Conservation (phyloP, 176 grass and related monocot genomes). For the Triticum turgidum region DNA sequence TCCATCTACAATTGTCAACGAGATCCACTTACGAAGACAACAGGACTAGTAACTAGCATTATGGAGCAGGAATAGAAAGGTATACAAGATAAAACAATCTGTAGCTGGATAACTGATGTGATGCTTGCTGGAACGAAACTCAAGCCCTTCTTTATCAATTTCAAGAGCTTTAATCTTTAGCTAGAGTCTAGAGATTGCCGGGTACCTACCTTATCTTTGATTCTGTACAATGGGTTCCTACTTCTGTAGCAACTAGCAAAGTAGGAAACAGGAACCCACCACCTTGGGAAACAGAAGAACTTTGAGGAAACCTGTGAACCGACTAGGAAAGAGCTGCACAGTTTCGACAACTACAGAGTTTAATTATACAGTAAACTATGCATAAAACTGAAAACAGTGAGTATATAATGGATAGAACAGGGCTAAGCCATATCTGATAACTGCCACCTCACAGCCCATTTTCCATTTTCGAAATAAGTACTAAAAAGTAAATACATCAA, state of each 20-base stretch:
- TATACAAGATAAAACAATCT: slow-evolving; percentile 31
- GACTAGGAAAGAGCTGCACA: slow-evolving; percentile 20
- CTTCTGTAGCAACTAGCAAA: slow-evolving; percentile 27
- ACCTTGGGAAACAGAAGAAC: slow-evolving; percentile 22
- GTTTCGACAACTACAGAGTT: slow-evolving; percentile 4
- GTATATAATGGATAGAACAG: slow-evolving; percentile 17
- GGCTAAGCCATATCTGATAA: neutral
- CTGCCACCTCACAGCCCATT: neutral
- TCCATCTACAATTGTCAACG: neutral
- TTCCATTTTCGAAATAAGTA: neutral
- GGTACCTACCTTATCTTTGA: slow-evolving; percentile 20
- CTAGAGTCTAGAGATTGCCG: slow-evolving; percentile 14
- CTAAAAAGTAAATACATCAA: neutral
- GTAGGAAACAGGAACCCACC: slow-evolving; percentile 27
- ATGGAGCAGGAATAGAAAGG: slow-evolving; percentile 1
- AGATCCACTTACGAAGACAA: slow-evolving; percentile 21
- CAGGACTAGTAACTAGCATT: slow-evolving; percentile 26
- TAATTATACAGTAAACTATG: slow-evolving; percentile 19
- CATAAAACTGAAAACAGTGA: slow-evolving; percentile 22
- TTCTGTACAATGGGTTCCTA: slow-evolving; percentile 8
- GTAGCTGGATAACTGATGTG: slow-evolving; percentile 19
- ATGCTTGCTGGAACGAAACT: slow-evolving; percentile 23
- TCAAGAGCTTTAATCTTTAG: slow-evolving; percentile 20
- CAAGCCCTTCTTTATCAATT: slow-evolving; percentile 26
- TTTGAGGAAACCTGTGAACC: slow-evolving; percentile 3